Conservation (phyloP, 2,329 filamentous ascomycete genomes). For the Colletotrichum orbiculare region DNA sequence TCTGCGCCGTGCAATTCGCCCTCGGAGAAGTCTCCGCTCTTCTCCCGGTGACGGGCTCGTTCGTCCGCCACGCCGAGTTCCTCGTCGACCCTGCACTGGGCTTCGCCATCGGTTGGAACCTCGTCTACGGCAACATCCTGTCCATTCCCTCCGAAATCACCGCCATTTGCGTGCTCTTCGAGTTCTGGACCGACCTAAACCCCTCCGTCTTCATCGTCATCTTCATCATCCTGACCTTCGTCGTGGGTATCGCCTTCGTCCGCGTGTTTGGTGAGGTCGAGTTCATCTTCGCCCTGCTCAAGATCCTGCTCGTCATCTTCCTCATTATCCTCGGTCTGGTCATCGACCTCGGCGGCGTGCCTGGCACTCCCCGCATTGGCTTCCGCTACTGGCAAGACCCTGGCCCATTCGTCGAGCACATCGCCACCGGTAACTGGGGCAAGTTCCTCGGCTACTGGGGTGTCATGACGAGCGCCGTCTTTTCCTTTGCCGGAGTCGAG, state of each 20-base stretch:
- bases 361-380: conserved; percentile 40
- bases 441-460: conserved; percentile 46
- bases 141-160: conserved; percentile 50
- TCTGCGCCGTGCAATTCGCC: conserved; percentile 68
- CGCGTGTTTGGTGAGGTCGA: conserved; percentile 64
- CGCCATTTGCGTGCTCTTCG: conserved; percentile 39
- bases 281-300: conserved; percentile 67
- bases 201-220: conserved; percentile 40
- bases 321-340: conserved; percentile 72
- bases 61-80: conserved; percentile 69
- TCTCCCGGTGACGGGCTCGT: conserved; percentile 71
- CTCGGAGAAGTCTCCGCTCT: conserved; percentile 70
- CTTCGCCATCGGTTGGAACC: conserved; percentile 66
- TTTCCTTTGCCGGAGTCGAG: conserved; percentile 42
- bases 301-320: conserved; percentile 64
- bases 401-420: conserved; percentile 71
- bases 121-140: conserved; percentile 63
- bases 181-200: conserved; percentile 40
- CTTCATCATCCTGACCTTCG: conserved; percentile 38
- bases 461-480: conserved; percentile 41
- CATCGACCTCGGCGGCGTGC: conserved; percentile 44
- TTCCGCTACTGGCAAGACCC: conserved; percentile 37
- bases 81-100: conserved; percentile 71
- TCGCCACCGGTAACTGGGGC: conserved; percentile 48
- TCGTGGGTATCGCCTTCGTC: conserved; percentile 37